Base-by-base conservation (phyloP, 305 asterid species). In the Salvia sclarea region DNA sequence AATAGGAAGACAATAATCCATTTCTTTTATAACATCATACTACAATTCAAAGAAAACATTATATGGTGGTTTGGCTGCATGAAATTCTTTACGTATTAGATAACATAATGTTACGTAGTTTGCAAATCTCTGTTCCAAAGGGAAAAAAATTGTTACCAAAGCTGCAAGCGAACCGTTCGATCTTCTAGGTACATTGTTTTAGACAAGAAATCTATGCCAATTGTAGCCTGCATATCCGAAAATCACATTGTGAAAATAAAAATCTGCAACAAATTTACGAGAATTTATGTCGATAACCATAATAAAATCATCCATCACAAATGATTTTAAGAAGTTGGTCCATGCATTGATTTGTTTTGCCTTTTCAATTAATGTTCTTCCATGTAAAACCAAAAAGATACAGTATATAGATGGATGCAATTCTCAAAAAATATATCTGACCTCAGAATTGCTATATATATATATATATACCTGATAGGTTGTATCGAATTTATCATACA, bases 401-500 rank as follows among this genome's bases (percentile, higher is more conserved):
- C n/a, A n/a, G n/a, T n/a, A n/a, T n/a, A n/a, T n/a, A n/a, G n/a
- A n/a, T n/a, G n/a, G n/a, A n/a, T n/a, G n/a, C n/a, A n/a, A n/a
- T n/a, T n/a, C n/a, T n/a, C n/a, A n/a, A 28, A 28, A 28, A 28
- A 33, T 33, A 33, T 33, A n/a, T n/a, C n/a, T n/a, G n/a, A n/a
- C n/a, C n/a, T n/a, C n/a, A n/a, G n/a, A n/a, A n/a, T n/a, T n/a
- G n/a, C n/a, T n/a, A n/a, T n/a, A n/a, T n/a, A n/a, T n/a, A n/a
- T n/a, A n/a, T n/a, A n/a, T 6, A 24, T 24, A 31, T 56, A 83
- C 94, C 96, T 86, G 91, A 80, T 86, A 89, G 16, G 94, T 85
- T 17, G 86, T 86, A 68, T 89, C 96, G 78, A 89, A 88, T 82
- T 88, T 89, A 66, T 86, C 96, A 76, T 85, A 86, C 96, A 86